Percentiles rank a stretch among this genome's conserved stretches.
These are phyloP conservation scores for Madurella mycetomatis DNA, from an alignment of 2,329 filamentous ascomycete species.

Conservation along the genomic window DNA sequence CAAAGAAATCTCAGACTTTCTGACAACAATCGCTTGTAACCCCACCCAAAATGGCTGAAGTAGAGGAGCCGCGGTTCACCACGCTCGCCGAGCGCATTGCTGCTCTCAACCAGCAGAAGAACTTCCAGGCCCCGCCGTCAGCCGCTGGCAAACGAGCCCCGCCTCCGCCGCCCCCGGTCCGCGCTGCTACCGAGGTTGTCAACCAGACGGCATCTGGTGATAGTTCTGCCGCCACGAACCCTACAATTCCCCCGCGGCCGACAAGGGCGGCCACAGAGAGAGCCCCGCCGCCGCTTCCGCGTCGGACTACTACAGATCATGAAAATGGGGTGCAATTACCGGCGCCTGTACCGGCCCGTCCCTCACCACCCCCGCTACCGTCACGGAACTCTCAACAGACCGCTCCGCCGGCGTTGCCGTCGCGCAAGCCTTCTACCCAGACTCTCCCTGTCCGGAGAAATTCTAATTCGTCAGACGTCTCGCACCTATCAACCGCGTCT, in stretches of 20 bases:
- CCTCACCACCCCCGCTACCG: constrained; percentile 36
- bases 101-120: constrained; percentile 58
- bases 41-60: constrained; percentile 49
- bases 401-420: constrained; percentile 46
- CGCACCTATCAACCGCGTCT: constrained; percentile 51
- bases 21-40: neutral
- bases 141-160: constrained; percentile 36
- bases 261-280: constrained; percentile 25
- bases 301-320: constrained; percentile 32
- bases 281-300: constrained; percentile 36
- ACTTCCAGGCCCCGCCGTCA: constrained; percentile 43
- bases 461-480: constrained; percentile 56
- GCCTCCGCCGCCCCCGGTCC: constrained; percentile 44
- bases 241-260: constrained; percentile 38
- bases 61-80: constrained; percentile 58
- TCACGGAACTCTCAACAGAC: constrained; percentile 35
- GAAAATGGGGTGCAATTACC: constrained; percentile 21
- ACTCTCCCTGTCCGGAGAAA: constrained; percentile 41
- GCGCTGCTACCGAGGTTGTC: constrained; percentile 36
- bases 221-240: constrained; percentile 29
- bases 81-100: constrained; percentile 60
- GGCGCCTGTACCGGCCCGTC: constrained; percentile 27
- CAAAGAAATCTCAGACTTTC: neutral
- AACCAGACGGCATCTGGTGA: constrained; percentile 30
- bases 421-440: constrained; percentile 46